phyloP scores from a whole-genome alignment of 2,329 filamentous ascomycete genomes.

The Pseudopyrenochaeta lycopersici region DNA sequence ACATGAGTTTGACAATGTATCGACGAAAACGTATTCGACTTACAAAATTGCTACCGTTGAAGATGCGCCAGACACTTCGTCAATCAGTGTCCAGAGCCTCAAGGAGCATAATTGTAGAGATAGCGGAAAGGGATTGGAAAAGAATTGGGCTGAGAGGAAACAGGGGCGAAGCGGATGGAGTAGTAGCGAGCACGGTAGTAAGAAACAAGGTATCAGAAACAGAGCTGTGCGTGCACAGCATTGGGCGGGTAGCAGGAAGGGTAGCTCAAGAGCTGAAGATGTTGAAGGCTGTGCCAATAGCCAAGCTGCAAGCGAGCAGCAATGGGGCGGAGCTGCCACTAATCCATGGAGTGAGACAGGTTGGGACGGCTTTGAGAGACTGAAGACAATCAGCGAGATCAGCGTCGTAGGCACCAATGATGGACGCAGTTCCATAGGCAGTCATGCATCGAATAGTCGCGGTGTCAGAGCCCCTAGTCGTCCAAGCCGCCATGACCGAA shows the following conservation, averaged over 20 bases:
- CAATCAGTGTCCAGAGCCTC: conserved; percentile 3
- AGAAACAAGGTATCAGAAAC: no score
- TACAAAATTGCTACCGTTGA: conserved; percentile 35
- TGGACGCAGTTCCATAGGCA: conserved; percentile 11
- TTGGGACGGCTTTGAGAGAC: conserved; percentile 32
- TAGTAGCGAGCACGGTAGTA: not conserved
- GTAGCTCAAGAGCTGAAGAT: not conserved
- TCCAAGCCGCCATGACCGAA: not conserved
- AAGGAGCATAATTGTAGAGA: not conserved
- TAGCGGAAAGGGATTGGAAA: conserved; percentile 7
- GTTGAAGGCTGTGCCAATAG: not conserved
- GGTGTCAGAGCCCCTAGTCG: not conserved
- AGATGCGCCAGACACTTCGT: conserved; percentile 20
- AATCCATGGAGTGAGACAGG: conserved; percentile 6
- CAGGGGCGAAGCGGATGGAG: not conserved
- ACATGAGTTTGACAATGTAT: conserved; percentile 6
- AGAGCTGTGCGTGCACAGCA: no score
- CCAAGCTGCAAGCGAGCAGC: not conserved
- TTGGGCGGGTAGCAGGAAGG: not conserved
- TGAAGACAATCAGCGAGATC: conserved; percentile 27
- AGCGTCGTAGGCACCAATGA: conserved; percentile 21
- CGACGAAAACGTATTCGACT: conserved; percentile 19
- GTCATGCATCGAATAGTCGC: not conserved
- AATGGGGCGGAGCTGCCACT: not conserved
- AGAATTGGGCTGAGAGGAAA: not conserved